Percentiles rank a stretch among this genome's conserved stretches.
Conservation (phyloP, 257 asterid genomes). For the Apocynum venetum region DNA sequence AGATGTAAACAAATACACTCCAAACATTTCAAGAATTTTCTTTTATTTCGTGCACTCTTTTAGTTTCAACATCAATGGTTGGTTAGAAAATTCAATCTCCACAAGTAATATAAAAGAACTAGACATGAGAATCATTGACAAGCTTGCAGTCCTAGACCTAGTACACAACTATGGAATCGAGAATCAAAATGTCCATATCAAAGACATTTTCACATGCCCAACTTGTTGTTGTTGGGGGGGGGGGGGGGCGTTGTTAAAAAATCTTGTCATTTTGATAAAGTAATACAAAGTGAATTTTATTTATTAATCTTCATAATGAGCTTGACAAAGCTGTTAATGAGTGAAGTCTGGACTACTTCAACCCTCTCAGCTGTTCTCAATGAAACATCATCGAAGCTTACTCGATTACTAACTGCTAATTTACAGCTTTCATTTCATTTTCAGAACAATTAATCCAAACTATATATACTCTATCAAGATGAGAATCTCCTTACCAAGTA, state of each 20-base stretch:
- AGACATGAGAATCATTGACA: background rate
- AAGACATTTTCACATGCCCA: background rate
- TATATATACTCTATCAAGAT: background rate
- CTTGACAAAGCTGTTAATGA: background rate
- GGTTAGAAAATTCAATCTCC: background rate
- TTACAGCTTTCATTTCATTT: slow-evolving; percentile 1
- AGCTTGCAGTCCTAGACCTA: background rate
- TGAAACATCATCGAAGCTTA: background rate
- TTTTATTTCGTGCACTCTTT: background rate
- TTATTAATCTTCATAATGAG: background rate
- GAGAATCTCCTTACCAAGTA: background rate
- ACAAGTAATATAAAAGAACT: background rate
- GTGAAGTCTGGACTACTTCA: background rate
- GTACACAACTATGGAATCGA: background rate
- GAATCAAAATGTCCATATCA: background rate
- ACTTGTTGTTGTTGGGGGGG: too few relatives aligned
- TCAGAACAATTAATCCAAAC: background rate
- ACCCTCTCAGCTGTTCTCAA: background rate
- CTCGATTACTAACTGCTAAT: background rate
- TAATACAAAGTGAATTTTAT: too few relatives aligned
- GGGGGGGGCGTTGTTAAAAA: too few relatives aligned
- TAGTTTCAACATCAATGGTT: background rate
- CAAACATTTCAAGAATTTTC: background rate
- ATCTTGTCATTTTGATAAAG: background rate
- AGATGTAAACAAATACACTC: background rate